Conservation (phyloP, 306 rosid species). For the Purshia tridentata region DNA sequence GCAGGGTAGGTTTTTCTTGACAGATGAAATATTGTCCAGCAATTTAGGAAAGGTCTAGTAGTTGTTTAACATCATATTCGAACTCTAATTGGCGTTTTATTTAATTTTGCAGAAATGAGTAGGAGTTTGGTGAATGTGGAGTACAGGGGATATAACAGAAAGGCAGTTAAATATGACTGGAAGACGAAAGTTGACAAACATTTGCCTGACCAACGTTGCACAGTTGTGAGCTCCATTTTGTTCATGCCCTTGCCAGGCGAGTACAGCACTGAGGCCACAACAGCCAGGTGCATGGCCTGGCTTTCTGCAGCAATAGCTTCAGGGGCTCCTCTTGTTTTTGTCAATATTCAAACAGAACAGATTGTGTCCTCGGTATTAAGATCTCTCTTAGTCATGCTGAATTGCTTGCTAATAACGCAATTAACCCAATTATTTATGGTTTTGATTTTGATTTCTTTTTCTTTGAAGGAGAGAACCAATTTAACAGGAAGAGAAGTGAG, state of each 20-base stretch:
- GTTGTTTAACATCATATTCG: no score
- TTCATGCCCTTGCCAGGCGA: constrained; percentile 53
- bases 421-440: background rate
- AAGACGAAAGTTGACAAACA: constrained; percentile 46
- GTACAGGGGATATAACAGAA: constrained; percentile 41
- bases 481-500: constrained; percentile 29
- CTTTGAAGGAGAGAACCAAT: constrained; percentile 36
- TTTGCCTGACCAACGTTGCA: constrained; percentile 51
- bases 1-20: constrained; percentile 40
- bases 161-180: constrained; percentile 66
- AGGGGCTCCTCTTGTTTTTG: constrained; percentile 71
- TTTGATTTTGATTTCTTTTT: background rate
- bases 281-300: constrained; percentile 77
- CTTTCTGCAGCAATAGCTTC: constrained; percentile 69
- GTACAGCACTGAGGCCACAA: constrained; percentile 45
- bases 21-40: background rate
- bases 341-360: constrained; percentile 73
- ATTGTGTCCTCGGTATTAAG: constrained; percentile 32
- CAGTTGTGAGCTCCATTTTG: constrained; percentile 60
- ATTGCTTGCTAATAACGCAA: background rate
- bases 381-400: background rate
- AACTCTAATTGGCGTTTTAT: background rate
- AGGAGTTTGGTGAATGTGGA: constrained; percentile 32
- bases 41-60: no score
- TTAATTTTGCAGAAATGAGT: constrained; percentile 52